Evolutionary conservation across 768 basidiomycete species (phyloP), one percentile per base, ranked within the genome.

Genomic region (Lyophyllum decastes): DNA sequence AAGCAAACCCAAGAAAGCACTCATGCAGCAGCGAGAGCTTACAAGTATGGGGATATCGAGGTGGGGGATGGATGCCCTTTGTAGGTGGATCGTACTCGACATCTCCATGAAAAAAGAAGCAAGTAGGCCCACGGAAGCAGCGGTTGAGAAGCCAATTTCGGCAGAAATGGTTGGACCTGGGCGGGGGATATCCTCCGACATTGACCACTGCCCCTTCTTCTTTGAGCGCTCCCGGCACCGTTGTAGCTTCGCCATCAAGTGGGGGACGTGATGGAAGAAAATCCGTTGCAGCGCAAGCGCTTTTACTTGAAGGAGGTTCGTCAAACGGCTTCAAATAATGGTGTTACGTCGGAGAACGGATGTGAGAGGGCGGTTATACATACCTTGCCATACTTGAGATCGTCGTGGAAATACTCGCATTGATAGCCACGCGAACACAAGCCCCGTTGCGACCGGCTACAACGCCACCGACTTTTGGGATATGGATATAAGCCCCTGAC

Each of bases 1-100:
- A 63, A 24, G 62, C 47, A 27, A 55, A 61, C 17, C 50, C 53
- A 11, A 41, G 57, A 19, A 34, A 47, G 19, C 62, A 63, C 10
- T 56, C 41, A 1, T 41, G 43, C 2, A 53, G 19, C 44, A 34
- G 46, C 57, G 56, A 61, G 4, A 11, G 48, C 26, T 21, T 22
- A 21, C 62, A 63, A 11, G 50, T 43, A 12, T 21, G 11, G 14
- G 56, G 19, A 51, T 52, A 58, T 21, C 43, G 57, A n/a, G 62
- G 62, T 9, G 60, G 58, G 14, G 63, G 60, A 38, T 64, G 61
- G 19, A 64, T 49, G 14, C 63, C 63, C 49, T 49, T 17, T 19
- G 62, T 55, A 16, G 63, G 61, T 0, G 61, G 61, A 16, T 59
- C 45, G 40, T 64, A 64, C 17, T 61, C 54, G 43, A 64, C 38